Evolutionary conservation across 495 filamentous ascomycete species (phyloP).

Genomic region (Penicillium malachiteum): DNA sequence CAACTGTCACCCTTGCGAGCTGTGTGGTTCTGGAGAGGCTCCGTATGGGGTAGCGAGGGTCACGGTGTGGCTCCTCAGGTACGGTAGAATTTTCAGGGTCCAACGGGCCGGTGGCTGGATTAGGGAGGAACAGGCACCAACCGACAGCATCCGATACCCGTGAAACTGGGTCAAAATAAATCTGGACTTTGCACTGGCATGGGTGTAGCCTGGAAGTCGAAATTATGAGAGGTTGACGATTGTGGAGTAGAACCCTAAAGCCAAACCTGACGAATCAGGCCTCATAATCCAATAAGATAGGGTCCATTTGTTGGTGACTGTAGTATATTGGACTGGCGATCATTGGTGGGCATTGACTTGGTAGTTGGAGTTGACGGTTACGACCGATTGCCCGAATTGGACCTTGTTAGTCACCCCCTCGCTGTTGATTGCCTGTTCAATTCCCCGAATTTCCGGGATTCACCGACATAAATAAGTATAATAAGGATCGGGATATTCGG

Average conservation of each 20-base stretch:
- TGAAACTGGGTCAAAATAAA: background rate
- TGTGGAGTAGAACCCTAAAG: constrained; percentile 18
- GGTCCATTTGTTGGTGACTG: background rate
- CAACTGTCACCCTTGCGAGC: constrained; percentile 11
- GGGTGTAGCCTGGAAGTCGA: background rate
- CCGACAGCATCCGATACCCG: constrained; percentile 4
- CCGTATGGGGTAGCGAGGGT: constrained; percentile 10
- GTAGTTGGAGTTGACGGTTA: constrained; percentile 8
- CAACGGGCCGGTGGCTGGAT: constrained; percentile 20
- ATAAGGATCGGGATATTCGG: background rate
- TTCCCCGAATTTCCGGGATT: background rate
- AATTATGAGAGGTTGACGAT: constrained; percentile 4
- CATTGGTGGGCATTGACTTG: background rate
- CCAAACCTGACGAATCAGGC: constrained; percentile 21
- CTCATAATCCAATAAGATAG: background rate
- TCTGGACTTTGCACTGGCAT: background rate
- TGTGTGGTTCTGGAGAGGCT: constrained; percentile 1
- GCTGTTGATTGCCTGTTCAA: constrained; percentile 1
- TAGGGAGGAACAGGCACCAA: constrained; percentile 28
- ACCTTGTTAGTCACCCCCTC: background rate
- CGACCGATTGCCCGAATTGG: constrained; percentile 19
- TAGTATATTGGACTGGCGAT: background rate
- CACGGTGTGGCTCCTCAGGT: background rate
- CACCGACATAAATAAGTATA: background rate
- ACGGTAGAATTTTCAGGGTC: constrained; percentile 1